A percentile compares a stretch with the other conserved stretches of the same genome.
phyloP scores from a whole-genome alignment of 2,329 filamentous ascomycete species.

The Ceratocystis eucalypticola region DNA sequence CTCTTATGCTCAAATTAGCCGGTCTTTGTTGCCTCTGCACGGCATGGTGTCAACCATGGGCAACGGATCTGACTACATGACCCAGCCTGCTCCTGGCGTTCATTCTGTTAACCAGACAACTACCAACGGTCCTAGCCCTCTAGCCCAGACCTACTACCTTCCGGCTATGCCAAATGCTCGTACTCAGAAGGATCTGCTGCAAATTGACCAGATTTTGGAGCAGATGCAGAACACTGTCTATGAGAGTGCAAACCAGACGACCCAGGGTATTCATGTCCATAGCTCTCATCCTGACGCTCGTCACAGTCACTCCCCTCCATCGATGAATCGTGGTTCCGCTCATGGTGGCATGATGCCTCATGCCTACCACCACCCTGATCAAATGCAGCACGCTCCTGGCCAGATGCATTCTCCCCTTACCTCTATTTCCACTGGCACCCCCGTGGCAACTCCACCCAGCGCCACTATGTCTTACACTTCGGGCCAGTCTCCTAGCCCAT shows the following conservation, averaged over 20 bases:
- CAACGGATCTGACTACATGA: constrained; percentile 43
- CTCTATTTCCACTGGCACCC: constrained; percentile 52
- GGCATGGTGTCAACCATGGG: constrained; percentile 51
- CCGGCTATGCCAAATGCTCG: constrained; percentile 77
- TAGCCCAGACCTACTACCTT: constrained; percentile 64
- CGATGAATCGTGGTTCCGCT: constrained; percentile 26
- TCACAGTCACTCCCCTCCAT: constrained; percentile 41
- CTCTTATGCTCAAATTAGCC: constrained; percentile 84
- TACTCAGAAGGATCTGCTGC: constrained; percentile 85
- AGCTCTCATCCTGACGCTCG: constrained; percentile 53
- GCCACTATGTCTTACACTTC: constrained; percentile 66
- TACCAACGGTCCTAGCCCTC: constrained; percentile 38
- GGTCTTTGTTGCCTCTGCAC: constrained; percentile 72
- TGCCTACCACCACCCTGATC: constrained; percentile 21
- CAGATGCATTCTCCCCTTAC: constrained; percentile 49
- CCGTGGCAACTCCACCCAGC: constrained; percentile 62
- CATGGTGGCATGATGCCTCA: constrained; percentile 21
- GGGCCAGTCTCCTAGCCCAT: constrained; percentile 60
- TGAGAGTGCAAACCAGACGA: constrained; percentile 74
- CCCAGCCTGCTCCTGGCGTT: constrained; percentile 30
- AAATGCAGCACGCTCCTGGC: constrained; percentile 30
- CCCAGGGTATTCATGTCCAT: constrained; percentile 64
- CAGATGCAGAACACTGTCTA: constrained; percentile 95
- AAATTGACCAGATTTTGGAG: constrained; percentile 88
- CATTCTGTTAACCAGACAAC: constrained; percentile 40